Conservation (phyloP, 345 rosid genomes). For the Brassica carinata region DNA sequence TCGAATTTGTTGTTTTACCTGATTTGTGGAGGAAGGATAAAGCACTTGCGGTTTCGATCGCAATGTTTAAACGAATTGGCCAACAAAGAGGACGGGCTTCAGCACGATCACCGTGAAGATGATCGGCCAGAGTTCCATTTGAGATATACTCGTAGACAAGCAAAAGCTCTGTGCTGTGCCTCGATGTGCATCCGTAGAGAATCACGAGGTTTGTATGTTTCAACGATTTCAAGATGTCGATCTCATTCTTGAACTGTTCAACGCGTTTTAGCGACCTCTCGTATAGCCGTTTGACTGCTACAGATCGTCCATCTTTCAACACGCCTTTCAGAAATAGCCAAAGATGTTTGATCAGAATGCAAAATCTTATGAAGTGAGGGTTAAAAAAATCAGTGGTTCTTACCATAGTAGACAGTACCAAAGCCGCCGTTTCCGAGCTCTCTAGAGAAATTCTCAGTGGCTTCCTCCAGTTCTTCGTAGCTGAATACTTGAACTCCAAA, state of each 20-base stretch:
- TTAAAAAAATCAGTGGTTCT: background rate
- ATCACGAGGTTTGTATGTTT: constrained; percentile 73
- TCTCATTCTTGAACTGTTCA: constrained; percentile 81
- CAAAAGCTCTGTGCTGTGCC: constrained; percentile 76
- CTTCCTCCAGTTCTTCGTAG: constrained; percentile 74
- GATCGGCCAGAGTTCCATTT: constrained; percentile 91
- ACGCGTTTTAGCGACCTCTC: constrained; percentile 66
- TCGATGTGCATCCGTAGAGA: constrained; percentile 76
- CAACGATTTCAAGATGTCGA: constrained; percentile 65
- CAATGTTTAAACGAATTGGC: constrained; percentile 69
- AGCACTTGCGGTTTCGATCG: constrained; percentile 82
- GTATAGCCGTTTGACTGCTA: constrained; percentile 80
- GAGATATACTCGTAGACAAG: constrained; percentile 84
- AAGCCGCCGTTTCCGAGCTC: constrained; percentile 94
- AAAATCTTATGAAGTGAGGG: background rate
- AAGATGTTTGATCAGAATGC: background rate
- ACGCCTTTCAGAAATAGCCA: constrained; percentile 43
- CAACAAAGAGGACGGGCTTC: constrained; percentile 59
- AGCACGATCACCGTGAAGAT: constrained; percentile 64
- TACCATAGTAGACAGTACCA: constrained; percentile 87
- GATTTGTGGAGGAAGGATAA: constrained; percentile 60
- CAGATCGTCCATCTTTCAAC: constrained; percentile 72
- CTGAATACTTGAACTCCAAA: constrained; percentile 75
- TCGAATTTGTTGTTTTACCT: constrained; percentile 28
- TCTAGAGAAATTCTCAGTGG: constrained; percentile 73